These are phyloP conservation scores for Sporothrix schenckii DNA, from an alignment of 2,329 filamentous ascomycete genomes.

Conservation along the genomic window DNA sequence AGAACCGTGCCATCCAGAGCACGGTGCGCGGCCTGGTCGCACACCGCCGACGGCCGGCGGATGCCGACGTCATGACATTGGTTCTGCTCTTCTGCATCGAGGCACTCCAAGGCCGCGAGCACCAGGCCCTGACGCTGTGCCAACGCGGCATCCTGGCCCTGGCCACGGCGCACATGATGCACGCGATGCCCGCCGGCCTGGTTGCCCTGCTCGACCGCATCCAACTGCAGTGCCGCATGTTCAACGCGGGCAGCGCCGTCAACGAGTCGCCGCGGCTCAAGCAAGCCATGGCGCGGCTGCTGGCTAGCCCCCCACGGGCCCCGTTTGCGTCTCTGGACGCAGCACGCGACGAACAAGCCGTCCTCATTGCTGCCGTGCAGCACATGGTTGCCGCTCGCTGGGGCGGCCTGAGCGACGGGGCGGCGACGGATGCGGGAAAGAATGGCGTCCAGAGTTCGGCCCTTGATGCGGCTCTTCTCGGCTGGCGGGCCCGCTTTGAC, in stretches of 20 bases:
- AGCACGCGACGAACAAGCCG: conserved; percentile 12
- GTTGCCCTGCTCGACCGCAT: conserved; percentile 17
- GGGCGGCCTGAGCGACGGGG: neutral
- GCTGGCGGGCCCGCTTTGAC: conserved; percentile 3
- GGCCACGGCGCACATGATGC: neutral
- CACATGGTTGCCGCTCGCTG: neutral
- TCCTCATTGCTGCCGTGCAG: neutral
- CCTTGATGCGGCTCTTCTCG: neutral
- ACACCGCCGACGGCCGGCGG: neutral
- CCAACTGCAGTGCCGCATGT: conserved; percentile 16
- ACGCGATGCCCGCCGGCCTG: neutral
- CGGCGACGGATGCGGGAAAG: neutral
- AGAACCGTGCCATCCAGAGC: conserved; percentile 22
- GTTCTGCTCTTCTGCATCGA: conserved; percentile 28
- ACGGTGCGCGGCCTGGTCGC: conserved; percentile 1
- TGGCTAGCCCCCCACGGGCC: neutral
- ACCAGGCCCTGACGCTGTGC: conserved; percentile 17
- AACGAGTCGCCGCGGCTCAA: neutral
- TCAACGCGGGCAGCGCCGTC: neutral
- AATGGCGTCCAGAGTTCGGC: neutral
- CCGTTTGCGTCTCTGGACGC: conserved; percentile 1
- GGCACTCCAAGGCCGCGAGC: conserved; percentile 25
- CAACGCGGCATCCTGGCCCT: conserved; percentile 11
- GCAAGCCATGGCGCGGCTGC: neutral
- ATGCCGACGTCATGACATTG: neutral